Evolutionary conservation across 2,329 filamentous ascomycete species (phyloP).

Genomic region (Hymenoscyphus albidus): DNA sequence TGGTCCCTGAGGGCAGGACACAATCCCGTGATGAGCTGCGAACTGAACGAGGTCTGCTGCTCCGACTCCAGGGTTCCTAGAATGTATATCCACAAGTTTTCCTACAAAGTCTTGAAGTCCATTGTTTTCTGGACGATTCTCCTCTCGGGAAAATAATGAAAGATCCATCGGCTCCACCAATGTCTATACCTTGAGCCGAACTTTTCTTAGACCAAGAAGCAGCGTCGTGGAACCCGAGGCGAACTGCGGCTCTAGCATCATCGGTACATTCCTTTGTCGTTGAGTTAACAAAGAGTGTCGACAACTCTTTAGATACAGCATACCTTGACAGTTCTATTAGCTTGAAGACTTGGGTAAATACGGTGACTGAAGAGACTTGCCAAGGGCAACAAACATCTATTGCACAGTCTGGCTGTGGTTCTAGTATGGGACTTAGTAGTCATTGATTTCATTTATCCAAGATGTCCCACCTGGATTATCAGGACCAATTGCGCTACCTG

Average conservation of each 20-base stretch:
- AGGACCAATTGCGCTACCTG: not conserved
- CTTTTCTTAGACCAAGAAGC: slow-evolving; percentile 39
- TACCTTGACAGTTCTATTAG: slow-evolving; percentile 29
- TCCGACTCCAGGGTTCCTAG: slow-evolving; percentile 37
- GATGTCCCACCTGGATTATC: not conserved
- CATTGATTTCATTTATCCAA: not conserved
- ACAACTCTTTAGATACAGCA: slow-evolving; percentile 39
- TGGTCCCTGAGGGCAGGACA: slow-evolving; percentile 50
- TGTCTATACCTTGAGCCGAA: slow-evolving; percentile 21
- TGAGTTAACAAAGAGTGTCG: slow-evolving; percentile 33
- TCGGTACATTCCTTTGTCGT: slow-evolving; percentile 37
- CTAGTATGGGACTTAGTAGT: not conserved
- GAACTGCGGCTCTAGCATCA: slow-evolving; percentile 42
- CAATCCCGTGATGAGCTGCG: slow-evolving; percentile 21
- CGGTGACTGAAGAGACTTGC: not conserved
- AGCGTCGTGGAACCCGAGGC: slow-evolving; percentile 47
- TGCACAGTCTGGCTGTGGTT: slow-evolving; percentile 5
- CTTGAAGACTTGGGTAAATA: not conserved
- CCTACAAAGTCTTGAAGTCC: slow-evolving; percentile 43
- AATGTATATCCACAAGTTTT: slow-evolving; percentile 39
- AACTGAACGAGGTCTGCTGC: slow-evolving; percentile 53
- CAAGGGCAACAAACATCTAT: slow-evolving; percentile 36
- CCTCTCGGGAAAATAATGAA: slow-evolving; percentile 41
- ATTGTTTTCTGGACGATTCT: slow-evolving; percentile 41
- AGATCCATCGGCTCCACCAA: slow-evolving; percentile 46